Evolutionary conservation across 257 asterid species (phyloP), one percentile per base, ranked within the genome.

Genomic region (Solanum neorickii): DNA sequence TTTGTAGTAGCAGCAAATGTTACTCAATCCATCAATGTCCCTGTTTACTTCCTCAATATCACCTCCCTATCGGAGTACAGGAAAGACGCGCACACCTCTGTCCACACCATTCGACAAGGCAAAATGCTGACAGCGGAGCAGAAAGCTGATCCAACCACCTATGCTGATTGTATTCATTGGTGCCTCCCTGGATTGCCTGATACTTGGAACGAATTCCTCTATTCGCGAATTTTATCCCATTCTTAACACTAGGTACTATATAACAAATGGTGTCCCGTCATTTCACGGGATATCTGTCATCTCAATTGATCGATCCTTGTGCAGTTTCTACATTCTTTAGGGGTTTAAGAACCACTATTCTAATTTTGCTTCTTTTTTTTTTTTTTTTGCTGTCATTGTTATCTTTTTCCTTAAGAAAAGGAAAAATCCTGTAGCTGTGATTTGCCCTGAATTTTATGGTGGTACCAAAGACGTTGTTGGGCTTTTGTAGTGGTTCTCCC

Each of bases 151-250:
- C 98, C 95, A 2, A 87, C 90, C 46, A 93, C 91, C 3, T 95
- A 70, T 20, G 95, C 98, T 4, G 98, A 95, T 47, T 95, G 98
- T 86, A 95, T 95, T 31, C 98, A 95, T 27, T 95, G 98, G 98
- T 95, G 98, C 87, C 94, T 95, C 20, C 98, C 98, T 0, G 98
- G 98, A 3, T 78, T 95, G 90, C 98, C 97, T 9, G 98, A 94
- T 46, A 92, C 93, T 1, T 95, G 98, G 98, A 95, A 95, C 23
- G 95, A 95, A 90, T 94, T 95, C 65, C 73, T 92, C 59, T 92
- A 91, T 47, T 83, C 92, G 1, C 70, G 86, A 27, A 91, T 92
- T 39, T 84, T 92, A 49, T 88, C 92, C 25, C 90, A 87, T 21
- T 69, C 91, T 49, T 90, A 88, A 91, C 91, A 33, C 41, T 78